Base-by-base conservation (phyloP, 495 filamentous ascomycete species). In the Hyaloscypha bicolor region DNA sequence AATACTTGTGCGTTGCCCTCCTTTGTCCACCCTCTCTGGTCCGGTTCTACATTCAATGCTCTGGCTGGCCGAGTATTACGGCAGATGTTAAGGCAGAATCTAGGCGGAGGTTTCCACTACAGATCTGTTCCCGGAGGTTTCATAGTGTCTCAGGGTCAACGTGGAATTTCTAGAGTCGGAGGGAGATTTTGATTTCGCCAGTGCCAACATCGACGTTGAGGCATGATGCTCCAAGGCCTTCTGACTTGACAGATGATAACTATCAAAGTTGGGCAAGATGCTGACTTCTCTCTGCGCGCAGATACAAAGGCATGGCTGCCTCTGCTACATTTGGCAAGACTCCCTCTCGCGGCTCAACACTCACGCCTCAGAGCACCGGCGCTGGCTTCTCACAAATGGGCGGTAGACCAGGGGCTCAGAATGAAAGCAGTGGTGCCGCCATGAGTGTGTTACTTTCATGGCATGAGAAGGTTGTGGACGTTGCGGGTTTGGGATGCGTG, bases 401-500 rank as follows among this genome's bases (percentile, higher is more conserved):
- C 63, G 80, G 80, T 16, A 82, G 93, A 48, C 86, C 89, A 51
- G 83, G 88, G 22, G 86, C 64, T 6, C 35, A 85, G 22, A 88
- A 86, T 70, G 92, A 94, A 66, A 90, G 90, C 64, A 90, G 91
- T 69, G 91, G 93, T 57, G 87, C 92, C 71, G 90, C 89, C 55
- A 96, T 96, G 93, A 96, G 93, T 70, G 93, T 97, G 55, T 74
- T 97, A 73, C 79, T 97, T 69, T 96, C 90, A 75, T 97, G 93
- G 93, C 93, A 97, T 74, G 93, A 97, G 84, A 97, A 96, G 84
- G 81, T 96, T 55, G 93, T 97, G 2, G 93, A 97, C 72, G 86
- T 97, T 71, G 88, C 92, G 22, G 94, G 94, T 45, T 83, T 90
- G 71, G 94, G 93, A 21, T 89, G 90, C 77, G 94, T 97, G 80